Evolutionary conservation across 352 stramenopile genomes (phyloP).

Genomic region (Saprolegnia diclina): DNA sequence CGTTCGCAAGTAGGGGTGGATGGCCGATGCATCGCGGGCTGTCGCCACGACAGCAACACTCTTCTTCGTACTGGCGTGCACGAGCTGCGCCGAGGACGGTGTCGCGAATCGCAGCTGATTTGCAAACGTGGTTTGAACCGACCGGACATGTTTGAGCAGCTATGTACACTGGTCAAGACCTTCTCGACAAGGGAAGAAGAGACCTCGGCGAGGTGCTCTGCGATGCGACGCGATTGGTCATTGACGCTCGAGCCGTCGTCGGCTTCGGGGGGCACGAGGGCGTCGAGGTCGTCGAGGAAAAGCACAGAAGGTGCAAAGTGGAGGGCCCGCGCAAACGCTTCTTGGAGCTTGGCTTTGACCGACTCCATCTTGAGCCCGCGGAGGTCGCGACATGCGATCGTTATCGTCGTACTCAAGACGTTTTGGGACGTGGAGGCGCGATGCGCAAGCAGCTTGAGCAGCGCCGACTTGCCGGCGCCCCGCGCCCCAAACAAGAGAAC

Average conservation of each 20-base stretch:
- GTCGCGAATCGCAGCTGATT: constrained; percentile 12
- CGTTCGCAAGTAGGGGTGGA: constrained; percentile 58
- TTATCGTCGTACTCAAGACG: constrained; percentile 39
- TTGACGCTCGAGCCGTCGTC: constrained; percentile 65
- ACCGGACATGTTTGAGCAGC: constrained; percentile 29
- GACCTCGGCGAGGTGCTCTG: constrained; percentile 59
- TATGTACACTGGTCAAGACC: constrained; percentile 31
- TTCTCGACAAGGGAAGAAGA: background rate
- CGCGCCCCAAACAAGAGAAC: constrained; percentile 64
- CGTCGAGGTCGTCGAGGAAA: constrained; percentile 80
- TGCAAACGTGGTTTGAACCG: constrained; percentile 8
- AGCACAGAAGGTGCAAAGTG: constrained; percentile 53
- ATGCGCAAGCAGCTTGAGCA: constrained; percentile 45
- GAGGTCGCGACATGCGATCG: constrained; percentile 62
- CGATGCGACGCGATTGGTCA: constrained; percentile 82
- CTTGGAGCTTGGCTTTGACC: constrained; percentile 59
- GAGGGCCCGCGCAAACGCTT: constrained; percentile 48
- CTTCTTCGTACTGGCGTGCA: constrained; percentile 53
- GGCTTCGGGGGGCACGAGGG: constrained; percentile 69
- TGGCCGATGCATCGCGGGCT: constrained; percentile 49
- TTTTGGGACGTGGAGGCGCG: constrained; percentile 35
- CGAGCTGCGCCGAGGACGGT: constrained; percentile 44
- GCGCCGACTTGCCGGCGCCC: constrained; percentile 73
- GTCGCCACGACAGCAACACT: constrained; percentile 59
- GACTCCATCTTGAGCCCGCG: constrained; percentile 83